A percentile compares a stretch with the other conserved stretches of the same genome.
phyloP scores from a whole-genome alignment of 805 yeast genomes.

The Suhomyces sp. region DNA sequence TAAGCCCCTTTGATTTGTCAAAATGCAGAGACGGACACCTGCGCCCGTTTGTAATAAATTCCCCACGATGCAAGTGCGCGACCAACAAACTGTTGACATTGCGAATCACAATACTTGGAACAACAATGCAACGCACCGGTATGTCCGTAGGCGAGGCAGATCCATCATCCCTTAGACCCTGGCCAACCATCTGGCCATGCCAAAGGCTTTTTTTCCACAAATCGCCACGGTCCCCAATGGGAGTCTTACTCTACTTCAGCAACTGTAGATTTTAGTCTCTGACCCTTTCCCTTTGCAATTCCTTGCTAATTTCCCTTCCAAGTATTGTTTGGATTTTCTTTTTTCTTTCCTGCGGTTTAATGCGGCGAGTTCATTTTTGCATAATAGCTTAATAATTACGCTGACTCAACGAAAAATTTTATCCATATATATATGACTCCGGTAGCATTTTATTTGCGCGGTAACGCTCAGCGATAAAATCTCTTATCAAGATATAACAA shows the following conservation, averaged over 20 bases:
- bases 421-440: neutral
- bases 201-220: too few relatives aligned
- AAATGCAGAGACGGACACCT: neutral
- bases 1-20: neutral
- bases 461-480: too few relatives aligned
- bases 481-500: too few relatives aligned
- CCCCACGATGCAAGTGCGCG: neutral
- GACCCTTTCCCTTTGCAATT: too few relatives aligned
- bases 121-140: neutral
- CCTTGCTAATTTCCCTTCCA: neutral
- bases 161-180: neutral
- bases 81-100: neutral
- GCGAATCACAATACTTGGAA: neutral
- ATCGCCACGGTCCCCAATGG: too few relatives aligned
- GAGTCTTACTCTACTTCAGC: too few relatives aligned
- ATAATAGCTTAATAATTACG: conserved; percentile 1
- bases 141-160: neutral
- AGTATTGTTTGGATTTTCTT: neutral
- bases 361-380: neutral
- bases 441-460: neutral
- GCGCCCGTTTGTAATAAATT: neutral
- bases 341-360: neutral
- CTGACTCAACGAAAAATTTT: conserved; percentile 4
- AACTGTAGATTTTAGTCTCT: too few relatives aligned
- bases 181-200: too few relatives aligned